These are phyloP conservation scores for Acanthamoeba triangularis DNA, from an alignment of 208 protist species.

Conservation along the genomic window DNA sequence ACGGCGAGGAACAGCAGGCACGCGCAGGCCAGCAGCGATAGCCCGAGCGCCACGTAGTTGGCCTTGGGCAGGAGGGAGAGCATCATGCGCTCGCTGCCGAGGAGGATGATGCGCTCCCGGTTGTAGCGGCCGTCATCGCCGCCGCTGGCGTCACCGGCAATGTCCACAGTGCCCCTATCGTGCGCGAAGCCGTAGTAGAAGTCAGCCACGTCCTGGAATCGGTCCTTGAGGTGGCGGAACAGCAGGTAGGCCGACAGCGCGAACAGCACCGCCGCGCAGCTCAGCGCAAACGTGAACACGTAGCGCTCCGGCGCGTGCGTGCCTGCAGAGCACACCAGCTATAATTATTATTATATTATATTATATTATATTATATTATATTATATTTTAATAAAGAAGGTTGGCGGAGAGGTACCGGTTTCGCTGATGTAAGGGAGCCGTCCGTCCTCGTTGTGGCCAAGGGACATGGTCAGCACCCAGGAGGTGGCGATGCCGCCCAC, in stretches of 20 bases:
- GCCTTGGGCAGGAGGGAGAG: neutral
- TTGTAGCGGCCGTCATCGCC: neutral
- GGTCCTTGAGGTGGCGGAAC: slow-evolving; percentile 6
- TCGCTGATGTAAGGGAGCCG: slow-evolving; percentile 5
- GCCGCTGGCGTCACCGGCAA: neutral
- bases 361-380: no score
- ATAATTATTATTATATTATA: no score
- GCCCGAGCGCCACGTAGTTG: slow-evolving; percentile 18
- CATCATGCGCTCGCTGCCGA: neutral
- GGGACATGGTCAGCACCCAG: neutral
- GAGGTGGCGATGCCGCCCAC: neutral
- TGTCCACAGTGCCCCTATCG: neutral
- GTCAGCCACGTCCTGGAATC: slow-evolving; percentile 38
- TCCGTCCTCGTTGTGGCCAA: slow-evolving; percentile 18
- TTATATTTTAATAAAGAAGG: no score
- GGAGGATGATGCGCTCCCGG: slow-evolving; percentile 15
- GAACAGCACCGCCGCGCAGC: neutral
- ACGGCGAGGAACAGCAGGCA: slow-evolving; percentile 29
- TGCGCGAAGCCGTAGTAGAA: slow-evolving; percentile 1
- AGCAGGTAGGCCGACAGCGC: neutral
- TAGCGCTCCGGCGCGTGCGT: neutral
- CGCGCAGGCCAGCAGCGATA: slow-evolving; percentile 21
- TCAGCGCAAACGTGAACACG: neutral
- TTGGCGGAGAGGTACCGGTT: neutral
- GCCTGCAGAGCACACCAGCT: neutral